Conservation (phyloP, 768 basidiomycete species). For the Serendipita sp. region DNA sequence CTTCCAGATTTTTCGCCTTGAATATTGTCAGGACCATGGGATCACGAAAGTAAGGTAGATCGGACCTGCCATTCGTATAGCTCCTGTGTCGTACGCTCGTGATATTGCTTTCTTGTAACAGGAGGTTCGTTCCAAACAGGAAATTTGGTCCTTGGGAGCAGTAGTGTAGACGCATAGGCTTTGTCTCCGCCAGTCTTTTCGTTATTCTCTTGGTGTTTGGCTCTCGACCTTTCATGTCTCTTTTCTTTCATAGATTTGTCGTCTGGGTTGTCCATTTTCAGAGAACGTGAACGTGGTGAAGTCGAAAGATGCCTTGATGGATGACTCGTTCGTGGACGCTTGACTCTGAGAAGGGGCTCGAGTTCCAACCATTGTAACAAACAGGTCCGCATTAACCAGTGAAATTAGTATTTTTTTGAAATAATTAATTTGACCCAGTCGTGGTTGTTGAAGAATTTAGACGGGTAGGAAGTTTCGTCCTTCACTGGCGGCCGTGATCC, state of each 20-base stretch:
- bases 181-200: slow-evolving; percentile 12
- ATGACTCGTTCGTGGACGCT: background rate
- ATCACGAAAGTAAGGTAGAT: background rate
- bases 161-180: slow-evolving; percentile 44
- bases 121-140: slow-evolving; percentile 52
- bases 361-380: background rate
- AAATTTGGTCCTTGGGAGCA: slow-evolving; percentile 70
- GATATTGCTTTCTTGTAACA: slow-evolving; percentile 43
- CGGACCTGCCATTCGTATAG: slow-evolving; percentile 44
- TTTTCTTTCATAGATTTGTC: background rate
- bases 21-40: slow-evolving; percentile 2
- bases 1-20: slow-evolving; percentile 49
- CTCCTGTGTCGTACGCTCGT: slow-evolving; percentile 47
- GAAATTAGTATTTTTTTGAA: no score
- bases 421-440: no score
- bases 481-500: background rate
- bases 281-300: background rate
- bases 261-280: background rate
- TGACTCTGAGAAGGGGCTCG: background rate
- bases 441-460: no score
- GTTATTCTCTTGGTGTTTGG: background rate
- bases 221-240: background rate
- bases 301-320: background rate
- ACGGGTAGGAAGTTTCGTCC: background rate
- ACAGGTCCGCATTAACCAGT: no score